Percentiles rank a stretch among this genome's conserved stretches.
These are phyloP conservation scores for Glonium stellatum DNA, from an alignment of 495 filamentous ascomycete genomes.

Conservation along the genomic window DNA sequence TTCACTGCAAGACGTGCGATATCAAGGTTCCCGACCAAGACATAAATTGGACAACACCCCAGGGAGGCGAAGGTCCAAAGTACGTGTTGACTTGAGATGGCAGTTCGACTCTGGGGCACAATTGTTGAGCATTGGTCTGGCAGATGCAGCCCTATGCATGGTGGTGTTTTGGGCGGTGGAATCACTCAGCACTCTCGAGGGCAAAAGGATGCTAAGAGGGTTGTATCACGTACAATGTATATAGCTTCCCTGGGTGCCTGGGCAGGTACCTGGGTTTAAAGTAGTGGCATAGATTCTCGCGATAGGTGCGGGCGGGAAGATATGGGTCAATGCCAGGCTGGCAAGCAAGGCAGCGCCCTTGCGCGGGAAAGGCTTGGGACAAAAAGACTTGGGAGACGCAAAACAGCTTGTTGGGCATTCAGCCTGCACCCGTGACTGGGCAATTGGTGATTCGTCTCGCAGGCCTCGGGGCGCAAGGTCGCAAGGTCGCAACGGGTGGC, in stretches of 20 bases:
- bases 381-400: no score
- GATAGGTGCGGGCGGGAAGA: not conserved
- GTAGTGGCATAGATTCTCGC: not conserved
- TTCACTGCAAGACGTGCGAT: slow-evolving; percentile 99
- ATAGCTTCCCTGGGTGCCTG: not conserved
- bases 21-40: slow-evolving; percentile 96
- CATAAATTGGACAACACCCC: slow-evolving; percentile 93
- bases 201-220: not conserved
- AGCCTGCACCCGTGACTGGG: not conserved
- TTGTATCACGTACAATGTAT: not conserved
- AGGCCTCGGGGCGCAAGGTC: not conserved
- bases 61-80: slow-evolving; percentile 94
- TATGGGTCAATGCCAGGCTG: not conserved
- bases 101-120: no score
- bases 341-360: not conserved
- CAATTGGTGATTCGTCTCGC: not conserved
- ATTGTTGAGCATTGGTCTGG: no score
- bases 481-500: not conserved
- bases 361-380: not conserved
- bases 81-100: slow-evolving; percentile 68
- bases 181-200: no score
- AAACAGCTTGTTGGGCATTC: no score
- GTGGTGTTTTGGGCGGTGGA: no score
- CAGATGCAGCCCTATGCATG: no score
- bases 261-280: no score